Evolutionary conservation across 495 filamentous ascomycete genomes (phyloP).

Genomic region (Trichoderma reesei): DNA sequence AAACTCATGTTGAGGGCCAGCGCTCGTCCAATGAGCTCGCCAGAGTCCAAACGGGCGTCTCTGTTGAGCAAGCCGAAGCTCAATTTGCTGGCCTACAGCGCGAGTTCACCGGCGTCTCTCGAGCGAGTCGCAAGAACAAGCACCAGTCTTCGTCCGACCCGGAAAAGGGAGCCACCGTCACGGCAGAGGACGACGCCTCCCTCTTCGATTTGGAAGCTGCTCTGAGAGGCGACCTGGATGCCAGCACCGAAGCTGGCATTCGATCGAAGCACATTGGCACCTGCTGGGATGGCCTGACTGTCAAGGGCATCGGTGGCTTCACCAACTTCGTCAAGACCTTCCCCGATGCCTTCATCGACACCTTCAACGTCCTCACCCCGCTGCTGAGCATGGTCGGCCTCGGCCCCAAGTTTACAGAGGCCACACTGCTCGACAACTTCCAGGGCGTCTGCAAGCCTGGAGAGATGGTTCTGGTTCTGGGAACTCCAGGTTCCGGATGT

Average conservation of each 20-base stretch:
- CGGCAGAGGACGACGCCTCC: slow-evolving; percentile 38
- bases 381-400: slow-evolving; percentile 47
- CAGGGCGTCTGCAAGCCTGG: slow-evolving; percentile 54
- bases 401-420: slow-evolving; percentile 52
- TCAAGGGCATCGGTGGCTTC: slow-evolving; percentile 65
- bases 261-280: slow-evolving; percentile 71
- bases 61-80: slow-evolving; percentile 62
- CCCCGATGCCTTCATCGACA: slow-evolving; percentile 67
- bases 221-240: slow-evolving; percentile 55
- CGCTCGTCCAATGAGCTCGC: slow-evolving; percentile 4
- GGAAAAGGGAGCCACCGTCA: slow-evolving; percentile 41
- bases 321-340: slow-evolving; percentile 76
- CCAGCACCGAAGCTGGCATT: slow-evolving; percentile 69
- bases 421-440: slow-evolving; percentile 50
- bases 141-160: slow-evolving; percentile 23
- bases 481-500: slow-evolving; percentile 77
- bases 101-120: slow-evolving; percentile 59
- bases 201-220: slow-evolving; percentile 63
- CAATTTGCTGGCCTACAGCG: slow-evolving; percentile 68
- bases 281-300: slow-evolving; percentile 68
- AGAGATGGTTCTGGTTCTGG: slow-evolving; percentile 86
- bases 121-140: slow-evolving; percentile 36
- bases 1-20: background rate
- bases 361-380: slow-evolving; percentile 61
- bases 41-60: slow-evolving; percentile 36